These are phyloP conservation scores for Epichloe amarillans DNA, from an alignment of 2,329 filamentous ascomycete species.

Conservation along the genomic window DNA sequence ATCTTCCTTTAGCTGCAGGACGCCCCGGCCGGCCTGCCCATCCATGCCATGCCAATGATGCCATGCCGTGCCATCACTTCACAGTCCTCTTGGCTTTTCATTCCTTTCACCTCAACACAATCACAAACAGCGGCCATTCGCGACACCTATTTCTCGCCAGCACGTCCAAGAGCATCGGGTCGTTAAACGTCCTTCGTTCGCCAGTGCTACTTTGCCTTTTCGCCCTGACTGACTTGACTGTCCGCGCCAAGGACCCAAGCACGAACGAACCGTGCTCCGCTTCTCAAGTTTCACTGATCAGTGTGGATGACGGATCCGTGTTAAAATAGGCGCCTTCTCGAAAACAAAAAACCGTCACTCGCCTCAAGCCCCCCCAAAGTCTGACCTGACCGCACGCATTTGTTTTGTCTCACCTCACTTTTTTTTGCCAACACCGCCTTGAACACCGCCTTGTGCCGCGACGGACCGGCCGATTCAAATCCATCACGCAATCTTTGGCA, in stretches of 20 bases:
- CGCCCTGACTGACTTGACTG: neutral
- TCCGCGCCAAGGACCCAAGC: neutral
- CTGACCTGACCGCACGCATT: neutral
- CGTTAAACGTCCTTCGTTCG: neutral
- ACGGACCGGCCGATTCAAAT: neutral
- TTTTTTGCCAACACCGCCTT: neutral
- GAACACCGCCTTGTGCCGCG: neutral
- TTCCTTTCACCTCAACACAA: conserved; percentile 4
- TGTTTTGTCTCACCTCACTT: conserved; percentile 1
- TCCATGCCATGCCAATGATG: neutral
- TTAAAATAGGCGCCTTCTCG: neutral
- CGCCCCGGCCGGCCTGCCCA: neutral
- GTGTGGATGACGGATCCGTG: neutral
- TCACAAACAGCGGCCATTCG: conserved; percentile 4
- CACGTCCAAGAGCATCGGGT: neutral
- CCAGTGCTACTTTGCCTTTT: neutral
- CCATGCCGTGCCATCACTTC: neutral
- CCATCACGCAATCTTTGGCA: too few species aligned
- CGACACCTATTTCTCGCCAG: neutral
- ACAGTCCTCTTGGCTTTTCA: neutral
- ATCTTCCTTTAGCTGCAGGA: too few species aligned
- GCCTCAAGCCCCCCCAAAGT: too few species aligned
- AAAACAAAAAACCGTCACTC: neutral
- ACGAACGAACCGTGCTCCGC: neutral
- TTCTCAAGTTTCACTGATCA: neutral